Base-by-base conservation (phyloP, 495 filamentous ascomycete species). In the Talaromyces liani region DNA sequence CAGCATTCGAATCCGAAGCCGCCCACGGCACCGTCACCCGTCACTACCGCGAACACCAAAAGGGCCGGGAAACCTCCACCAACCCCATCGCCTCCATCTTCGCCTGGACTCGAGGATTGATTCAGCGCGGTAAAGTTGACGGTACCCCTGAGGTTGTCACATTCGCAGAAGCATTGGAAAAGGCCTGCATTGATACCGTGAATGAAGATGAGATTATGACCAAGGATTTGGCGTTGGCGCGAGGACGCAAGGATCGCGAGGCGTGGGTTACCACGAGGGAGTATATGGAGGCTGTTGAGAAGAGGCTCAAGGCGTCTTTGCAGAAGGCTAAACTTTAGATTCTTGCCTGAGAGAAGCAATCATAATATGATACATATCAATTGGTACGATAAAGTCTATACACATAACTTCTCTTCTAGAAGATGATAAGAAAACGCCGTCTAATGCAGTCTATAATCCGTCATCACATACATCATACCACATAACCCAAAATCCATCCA, bases 51-150 rank as follows among this genome's bases (percentile, higher is more conserved):
- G 93, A 97, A 81, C 90, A 97, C 85, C 93, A 98, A 80, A 94
- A 95, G 79, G 94, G 94, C 74, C 84, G 86, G 66, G 91, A 95
- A 78, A 98, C 94, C 59, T 97, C 92, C 58, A 98, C 94, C 66
- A 98, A 98, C 86, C 94, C 94, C 62, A 97, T 98, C 67, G 94
- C 94, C 65, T 93, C 90, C 69, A 97, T 98, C 78, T 98, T 97
- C 77, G 94, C 94, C 69, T 98, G 94, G 94, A 98, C 94, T 58
- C 88, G 94, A 53, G 94, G 94, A 65, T 82, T 98, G n/a, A 79
- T 90, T 58, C 92, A 97, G 80, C 88, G 94, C 66, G 94, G 93
- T 60, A 87, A 89, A 78, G 82, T 98, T 60, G 94, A 98, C 77
- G 79, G 83, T 14, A 97, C 91, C 61, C 91, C 91, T 9, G 93